Base-by-base conservation (phyloP, 352 stramenopile species). In the Phytopythium cucurbitacearum region DNA sequence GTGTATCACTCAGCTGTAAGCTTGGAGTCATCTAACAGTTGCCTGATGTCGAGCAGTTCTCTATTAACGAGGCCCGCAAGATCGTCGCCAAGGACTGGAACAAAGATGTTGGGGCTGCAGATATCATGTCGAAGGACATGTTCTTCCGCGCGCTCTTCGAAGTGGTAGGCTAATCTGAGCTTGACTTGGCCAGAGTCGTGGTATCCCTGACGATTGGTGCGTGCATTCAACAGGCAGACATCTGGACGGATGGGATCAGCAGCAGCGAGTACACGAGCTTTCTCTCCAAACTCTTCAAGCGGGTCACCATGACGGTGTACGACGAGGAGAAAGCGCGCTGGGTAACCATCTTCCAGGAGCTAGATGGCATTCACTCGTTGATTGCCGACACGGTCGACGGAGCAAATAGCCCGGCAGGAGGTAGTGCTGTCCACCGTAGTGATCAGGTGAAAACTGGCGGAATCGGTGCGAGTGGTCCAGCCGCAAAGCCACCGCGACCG, bases 31-130 rank as follows among this genome's bases (percentile, higher is more conserved):
- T 50, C 34, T 15, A 4, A 47, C 11, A 43, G 32, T 16, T 6
- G 77, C 15, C 34, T 34, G 35, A 16, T 52, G 13, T 15, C n/a
- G 16, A 5, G 5, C 48, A 53, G 63, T 90, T 92, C 50, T 85
- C 81, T 1, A 76, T 92, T 42, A 71, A 60, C 0, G 81, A 92
- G 57, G 81, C 81, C 3, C 56, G 70, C 21, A 67, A 63, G n/a
- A 89, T 92, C 46, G 81, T 90, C 34, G 81, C 87, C 56, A 84
- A 84, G 38, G 81, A 92, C 62, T 92, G 81, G 81, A 62, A 70
- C 7, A 65, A 69, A 0, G 79, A 92, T 51, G 67, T 77, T 1
- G 76, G 77, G 6, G 62, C 60, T 16, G 56, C 51, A 0, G 62
- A 83, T 35, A 65, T 40, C 40, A 90, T 92, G 81, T 74, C 61